Conservation (phyloP, 1,139 yeast genomes). For the Kodamaea alishanica region DNA sequence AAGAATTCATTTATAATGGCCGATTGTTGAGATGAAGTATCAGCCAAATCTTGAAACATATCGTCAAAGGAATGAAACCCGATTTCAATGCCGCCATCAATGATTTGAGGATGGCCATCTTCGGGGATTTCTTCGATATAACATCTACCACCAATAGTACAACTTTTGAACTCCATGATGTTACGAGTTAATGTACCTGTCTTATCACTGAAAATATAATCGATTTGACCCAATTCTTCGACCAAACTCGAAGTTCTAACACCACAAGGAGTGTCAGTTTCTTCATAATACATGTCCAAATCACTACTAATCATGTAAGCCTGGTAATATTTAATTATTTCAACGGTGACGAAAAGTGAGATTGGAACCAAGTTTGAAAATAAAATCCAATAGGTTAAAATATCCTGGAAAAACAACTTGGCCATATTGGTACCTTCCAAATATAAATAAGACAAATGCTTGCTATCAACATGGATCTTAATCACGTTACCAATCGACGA, state of each 20-base stretch:
- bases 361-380: slow-evolving; percentile 95
- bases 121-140: slow-evolving; percentile 90
- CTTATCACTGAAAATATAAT: slow-evolving; percentile 91
- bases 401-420: slow-evolving; percentile 74
- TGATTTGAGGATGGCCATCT: slow-evolving; percentile 67
- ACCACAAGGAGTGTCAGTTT: slow-evolving; percentile 88
- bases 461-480: slow-evolving; percentile 54
- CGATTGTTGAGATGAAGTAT: slow-evolving; percentile 45
- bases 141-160: slow-evolving; percentile 89
- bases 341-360: slow-evolving; percentile 92
- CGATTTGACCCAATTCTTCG: slow-evolving; percentile 95
- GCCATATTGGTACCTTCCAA: slow-evolving; percentile 68
- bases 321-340: slow-evolving; percentile 90
- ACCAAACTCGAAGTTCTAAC: slow-evolving; percentile 93
- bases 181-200: slow-evolving; percentile 95
- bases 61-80: slow-evolving; percentile 77
- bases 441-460: slow-evolving; percentile 58
- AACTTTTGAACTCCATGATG: slow-evolving; percentile 94
- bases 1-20: slow-evolving; percentile 77
- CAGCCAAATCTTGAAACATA: slow-evolving; percentile 49
- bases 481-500: slow-evolving; percentile 88
- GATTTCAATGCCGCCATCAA: slow-evolving; percentile 80
- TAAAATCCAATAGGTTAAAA: slow-evolving; percentile 92
- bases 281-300: slow-evolving; percentile 85
- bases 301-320: slow-evolving; percentile 93